Percentiles rank a stretch among this genome's conserved stretches.
phyloP scores from a whole-genome alignment of 768 basidiomycete species.

The Tylopilus sp. region DNA sequence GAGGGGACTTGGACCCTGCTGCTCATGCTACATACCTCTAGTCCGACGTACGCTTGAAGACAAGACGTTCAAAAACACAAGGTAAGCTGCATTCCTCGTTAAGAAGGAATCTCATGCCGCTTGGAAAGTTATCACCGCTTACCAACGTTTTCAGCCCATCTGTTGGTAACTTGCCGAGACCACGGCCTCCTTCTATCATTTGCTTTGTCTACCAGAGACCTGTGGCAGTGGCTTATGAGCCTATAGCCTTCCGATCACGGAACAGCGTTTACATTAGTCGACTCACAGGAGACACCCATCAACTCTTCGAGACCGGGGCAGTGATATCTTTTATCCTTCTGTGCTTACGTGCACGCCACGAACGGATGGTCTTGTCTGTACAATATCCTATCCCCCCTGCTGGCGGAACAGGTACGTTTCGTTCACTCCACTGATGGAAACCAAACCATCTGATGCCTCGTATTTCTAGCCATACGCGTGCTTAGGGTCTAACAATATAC shows the following conservation, averaged over 20 bases:
- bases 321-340: background rate
- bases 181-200: background rate
- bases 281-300: background rate
- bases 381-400: background rate
- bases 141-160: no score
- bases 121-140: no score
- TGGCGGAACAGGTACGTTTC: background rate
- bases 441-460: slow-evolving; percentile 2
- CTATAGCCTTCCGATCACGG: background rate
- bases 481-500: background rate
- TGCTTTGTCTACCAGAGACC: background rate
- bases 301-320: background rate
- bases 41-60: background rate
- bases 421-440: background rate
- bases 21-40: background rate
- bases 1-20: no score
- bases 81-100: background rate
- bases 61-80: background rate
- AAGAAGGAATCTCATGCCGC: no score
- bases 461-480: background rate
- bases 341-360: background rate
- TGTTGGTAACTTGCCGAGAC: background rate
- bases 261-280: background rate
- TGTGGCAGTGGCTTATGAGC: background rate
- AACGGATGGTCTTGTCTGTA: background rate